Evolutionary conservation across 345 rosid species (phyloP).

Genomic region (Carallia pectinifolia): DNA sequence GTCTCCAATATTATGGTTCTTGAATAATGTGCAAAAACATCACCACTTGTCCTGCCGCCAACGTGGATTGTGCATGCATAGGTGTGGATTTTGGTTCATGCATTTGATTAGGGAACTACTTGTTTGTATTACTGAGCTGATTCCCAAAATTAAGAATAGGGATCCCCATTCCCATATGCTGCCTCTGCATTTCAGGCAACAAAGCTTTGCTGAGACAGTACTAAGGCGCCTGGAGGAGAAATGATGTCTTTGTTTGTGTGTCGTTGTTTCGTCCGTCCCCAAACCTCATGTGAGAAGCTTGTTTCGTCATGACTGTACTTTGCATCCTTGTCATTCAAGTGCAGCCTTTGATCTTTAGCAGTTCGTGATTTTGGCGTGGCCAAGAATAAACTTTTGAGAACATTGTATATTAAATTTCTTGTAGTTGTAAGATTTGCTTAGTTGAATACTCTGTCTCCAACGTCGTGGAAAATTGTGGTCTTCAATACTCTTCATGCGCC

Average conservation of each 20-base stretch:
- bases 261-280: too few species aligned
- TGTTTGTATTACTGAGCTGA: not conserved
- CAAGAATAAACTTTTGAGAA: not conserved
- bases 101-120: not conserved
- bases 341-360: not conserved
- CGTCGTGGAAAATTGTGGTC: too few species aligned
- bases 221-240: constrained; percentile 69
- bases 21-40: too few species aligned
- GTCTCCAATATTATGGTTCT: not conserved
- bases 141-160: not conserved
- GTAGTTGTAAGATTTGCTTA: too few species aligned
- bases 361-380: not conserved
- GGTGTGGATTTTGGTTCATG: not conserved
- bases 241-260: constrained; percentile 26
- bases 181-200: constrained; percentile 60
- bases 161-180: not conserved
- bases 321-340: not conserved
- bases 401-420: not conserved
- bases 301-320: not conserved
- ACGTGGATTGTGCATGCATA: not conserved
- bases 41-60: not conserved
- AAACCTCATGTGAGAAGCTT: too few species aligned
- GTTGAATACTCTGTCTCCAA: too few species aligned
- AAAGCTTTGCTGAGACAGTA: constrained; percentile 80
- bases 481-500: too few species aligned